Evolutionary conservation across 2,329 filamentous ascomycete genomes (phyloP), one percentile per base, ranked within the genome.

Genomic region (Myriosclerotinia curreyana): DNA sequence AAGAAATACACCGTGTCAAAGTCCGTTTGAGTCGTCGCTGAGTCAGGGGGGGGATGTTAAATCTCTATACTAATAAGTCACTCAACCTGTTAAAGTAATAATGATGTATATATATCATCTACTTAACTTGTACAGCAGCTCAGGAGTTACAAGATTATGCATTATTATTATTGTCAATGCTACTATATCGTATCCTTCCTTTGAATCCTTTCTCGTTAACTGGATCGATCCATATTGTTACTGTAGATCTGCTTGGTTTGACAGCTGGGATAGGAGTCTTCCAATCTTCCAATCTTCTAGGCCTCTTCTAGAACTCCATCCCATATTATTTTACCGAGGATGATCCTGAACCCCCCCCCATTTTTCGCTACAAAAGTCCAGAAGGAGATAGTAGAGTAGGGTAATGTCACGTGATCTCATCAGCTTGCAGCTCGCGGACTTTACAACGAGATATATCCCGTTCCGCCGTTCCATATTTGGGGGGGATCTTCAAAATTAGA

Each of bases 241-340:
- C 54, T 46, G 40, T 17, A 17, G 14, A 42, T 17, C 17, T 42
- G 14, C 40, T 58, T 48, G 40, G n/a, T 28, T 5, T 46, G 28
- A 36, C 9, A 36, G 28, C 42, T 46, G 28, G 54, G 28, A 48
- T 48, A 5, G 15, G 20, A 22, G 8, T 25, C 44, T 55, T 55
- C 52, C 42, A 55, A 22, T 36, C 55, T 58, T 58, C 55, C 48
- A 58, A 22, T 36, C 55, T 58, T 58, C 55, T 58, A 58, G 28
- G n/a, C 31, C 9, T 48, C 55, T 58, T 58, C 55, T 58, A 58
- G 55, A 58, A 58, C 31, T 58, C 42, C 55, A n/a, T n/a, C n/a
- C n/a, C n/a, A n/a, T n/a, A n/a, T n/a, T n/a, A n/a, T n/a, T n/a
- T n/a, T n/a, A n/a, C n/a, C n/a, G n/a, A n/a, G n/a, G n/a, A n/a